Conservation (phyloP, 257 asterid species). For the Solanum neorickii region DNA sequence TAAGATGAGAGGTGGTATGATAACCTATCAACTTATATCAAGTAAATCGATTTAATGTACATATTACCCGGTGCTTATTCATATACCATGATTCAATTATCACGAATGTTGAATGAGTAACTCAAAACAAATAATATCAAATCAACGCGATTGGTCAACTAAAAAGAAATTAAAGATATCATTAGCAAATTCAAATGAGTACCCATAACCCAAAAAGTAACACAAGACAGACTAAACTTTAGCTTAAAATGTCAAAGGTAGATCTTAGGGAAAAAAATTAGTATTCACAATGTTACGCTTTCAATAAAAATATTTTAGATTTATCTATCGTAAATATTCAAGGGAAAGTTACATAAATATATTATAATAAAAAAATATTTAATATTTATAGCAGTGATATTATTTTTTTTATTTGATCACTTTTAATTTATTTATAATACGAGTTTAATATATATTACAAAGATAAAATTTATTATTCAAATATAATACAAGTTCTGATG, state of each 20-base stretch:
- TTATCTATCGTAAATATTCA: too few relatives aligned
- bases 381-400: too few relatives aligned
- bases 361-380: too few relatives aligned
- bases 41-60: not conserved
- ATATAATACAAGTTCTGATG: too few relatives aligned
- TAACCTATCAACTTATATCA: not conserved
- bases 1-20: accelerated
- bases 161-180: not conserved
- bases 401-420: too few relatives aligned
- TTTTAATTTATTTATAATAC: too few relatives aligned
- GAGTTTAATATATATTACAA: too few relatives aligned
- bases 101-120: accelerated
- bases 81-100: not conserved
- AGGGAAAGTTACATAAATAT: too few relatives aligned
- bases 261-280: not conserved
- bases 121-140: not conserved
- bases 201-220: not conserved
- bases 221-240: not conserved
- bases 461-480: too few relatives aligned
- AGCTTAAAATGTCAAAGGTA: not conserved
- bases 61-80: not conserved
- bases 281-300: accelerated
- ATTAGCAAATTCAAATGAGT: not conserved
- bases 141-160: not conserved
- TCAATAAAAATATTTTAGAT: too few relatives aligned